phyloP scores from a whole-genome alignment of 768 basidiomycete species.

The Candolleomyces efflorescens region DNA sequence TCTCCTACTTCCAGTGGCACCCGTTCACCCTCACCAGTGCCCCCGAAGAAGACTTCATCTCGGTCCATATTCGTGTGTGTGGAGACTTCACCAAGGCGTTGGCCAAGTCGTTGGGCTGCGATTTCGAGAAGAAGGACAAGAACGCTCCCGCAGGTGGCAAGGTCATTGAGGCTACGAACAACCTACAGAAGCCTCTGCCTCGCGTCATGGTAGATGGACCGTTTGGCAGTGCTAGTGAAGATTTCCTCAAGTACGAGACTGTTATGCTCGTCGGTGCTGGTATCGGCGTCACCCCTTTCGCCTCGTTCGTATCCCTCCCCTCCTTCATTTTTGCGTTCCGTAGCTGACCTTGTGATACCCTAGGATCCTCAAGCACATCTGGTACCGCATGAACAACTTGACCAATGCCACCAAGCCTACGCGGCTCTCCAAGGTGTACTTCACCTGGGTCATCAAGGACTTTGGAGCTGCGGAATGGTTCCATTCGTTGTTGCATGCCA shows the following conservation, averaged over 20 bases:
- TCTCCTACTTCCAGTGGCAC: slow-evolving; percentile 97
- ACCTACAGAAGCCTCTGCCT: slow-evolving; percentile 74
- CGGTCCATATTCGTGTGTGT: slow-evolving; percentile 88
- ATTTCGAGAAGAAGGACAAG: slow-evolving; percentile 56
- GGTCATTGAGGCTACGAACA: slow-evolving; percentile 53
- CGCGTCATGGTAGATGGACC: slow-evolving; percentile 96
- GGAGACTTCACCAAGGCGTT: slow-evolving; percentile 89
- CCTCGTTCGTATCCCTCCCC: slow-evolving; percentile 48
- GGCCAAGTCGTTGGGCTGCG: slow-evolving; percentile 78
- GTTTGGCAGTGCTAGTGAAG: slow-evolving; percentile 89
- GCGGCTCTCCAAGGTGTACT: slow-evolving; percentile 85
- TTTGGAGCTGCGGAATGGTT: slow-evolving; percentile 91
- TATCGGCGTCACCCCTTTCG: slow-evolving; percentile 96
- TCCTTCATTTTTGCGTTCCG: neutral
- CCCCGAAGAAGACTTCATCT: slow-evolving; percentile 93
- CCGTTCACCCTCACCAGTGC: slow-evolving; percentile 95
- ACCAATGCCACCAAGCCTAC: slow-evolving; percentile 63
- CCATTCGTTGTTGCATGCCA: slow-evolving; percentile 88
- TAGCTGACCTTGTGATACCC: slow-evolving; percentile 1
- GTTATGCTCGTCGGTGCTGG: slow-evolving; percentile 89
- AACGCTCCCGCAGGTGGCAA: slow-evolving; percentile 48
- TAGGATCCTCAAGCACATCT: slow-evolving; percentile 84
- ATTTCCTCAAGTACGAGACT: slow-evolving; percentile 87
- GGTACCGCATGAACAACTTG: slow-evolving; percentile 95
- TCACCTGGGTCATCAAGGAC: slow-evolving; percentile 95